Base-by-base conservation (phyloP, 768 basidiomycete genomes). In the Galerina marginata region DNA sequence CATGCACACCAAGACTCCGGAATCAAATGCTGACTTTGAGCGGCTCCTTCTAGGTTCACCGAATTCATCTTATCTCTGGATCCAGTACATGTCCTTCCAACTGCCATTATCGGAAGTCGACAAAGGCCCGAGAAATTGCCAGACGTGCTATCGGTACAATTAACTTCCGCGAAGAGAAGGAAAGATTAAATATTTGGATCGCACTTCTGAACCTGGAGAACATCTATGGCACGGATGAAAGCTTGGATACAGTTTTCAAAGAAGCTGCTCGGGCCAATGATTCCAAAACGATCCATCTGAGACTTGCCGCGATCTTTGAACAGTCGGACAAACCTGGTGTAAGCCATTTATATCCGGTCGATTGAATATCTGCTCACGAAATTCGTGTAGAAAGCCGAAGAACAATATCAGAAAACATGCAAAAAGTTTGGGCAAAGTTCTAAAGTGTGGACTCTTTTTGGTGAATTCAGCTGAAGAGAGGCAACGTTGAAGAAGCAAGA, bases 31-130 rank as follows among this genome's bases (percentile, higher is more conserved):
- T 36, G 96, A 99, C 72, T 99, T 98, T 67, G 97, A 99, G 74
- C 87, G 97, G 11, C 77, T 93, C 38, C 83, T 99, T 47, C 82
- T 99, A 40, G 93, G 93, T 29, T 95, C 96, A 0, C 96, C 97
- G 1, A 95, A 97, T 71, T 99, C 96, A 6, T 99, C 97, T 0
- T 97, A 91, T 76, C 83, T 99, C 37, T 99, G 97, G 97, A 89
- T 99, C 59, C 96, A 98, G 73, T 99, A 95, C 74, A 99, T 99
- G 95, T 96, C 97, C 9, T 96, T 98, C 86, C 94, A 96, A 68
- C 81, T 99, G 10, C 95, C 95, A 65, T 84, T 99, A n/a, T 93
- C 96, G 33, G 96, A 99, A 75, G 80, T 97, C 56, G 96, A 95
- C 68, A 97, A 96, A 74, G 97, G 97, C 96, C 12, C 85, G 95